A percentile compares a stretch with the other conserved stretches of the same genome.
Evolutionary conservation across 495 filamentous ascomycete genomes (phyloP).

Genomic region (Xylaria castorea): DNA sequence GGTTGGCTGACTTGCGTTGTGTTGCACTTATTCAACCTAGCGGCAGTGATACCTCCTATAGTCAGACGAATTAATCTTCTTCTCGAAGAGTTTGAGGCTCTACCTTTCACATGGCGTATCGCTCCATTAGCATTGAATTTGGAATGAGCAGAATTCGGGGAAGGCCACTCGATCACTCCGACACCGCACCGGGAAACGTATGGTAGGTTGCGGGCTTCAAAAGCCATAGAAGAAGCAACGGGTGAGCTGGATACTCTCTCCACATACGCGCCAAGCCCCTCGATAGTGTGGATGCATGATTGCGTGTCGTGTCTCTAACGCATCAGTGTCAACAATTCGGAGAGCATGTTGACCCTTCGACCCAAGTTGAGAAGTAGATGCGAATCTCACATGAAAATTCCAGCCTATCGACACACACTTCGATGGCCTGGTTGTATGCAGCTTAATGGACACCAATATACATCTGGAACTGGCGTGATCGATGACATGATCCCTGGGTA

Average conservation of each 20-base stretch:
- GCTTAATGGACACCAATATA: constrained; percentile 22
- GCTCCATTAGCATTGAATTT: constrained; percentile 1
- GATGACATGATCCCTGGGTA: constrained; percentile 24
- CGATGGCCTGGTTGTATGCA: constrained; percentile 20
- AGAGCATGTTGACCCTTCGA: constrained; percentile 16
- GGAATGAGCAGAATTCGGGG: constrained; percentile 14
- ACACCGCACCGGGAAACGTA: constrained; percentile 13
- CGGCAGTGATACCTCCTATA: constrained; percentile 13
- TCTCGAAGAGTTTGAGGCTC: constrained; percentile 10
- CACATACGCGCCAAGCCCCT: constrained; percentile 24
- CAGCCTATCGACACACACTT: constrained; percentile 23
- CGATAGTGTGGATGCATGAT: constrained; percentile 28
- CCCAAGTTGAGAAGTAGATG: constrained; percentile 18
- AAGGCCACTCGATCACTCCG: constrained; percentile 21
- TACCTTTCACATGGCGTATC: constrained; percentile 8
- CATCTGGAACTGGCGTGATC: constrained; percentile 18
- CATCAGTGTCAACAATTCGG: constrained; percentile 14
- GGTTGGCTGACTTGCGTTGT: constrained; percentile 21
- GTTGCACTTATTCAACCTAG: constrained; percentile 26
- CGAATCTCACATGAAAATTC: constrained; percentile 19
- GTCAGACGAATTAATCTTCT: constrained; percentile 13
- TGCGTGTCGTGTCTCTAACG: constrained; percentile 26
- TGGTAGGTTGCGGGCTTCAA: constrained; percentile 20
- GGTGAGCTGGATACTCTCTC: constrained; percentile 20
- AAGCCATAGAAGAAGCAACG: constrained; percentile 10